Evolutionary conservation across 495 filamentous ascomycete species (phyloP).

Genomic region (Aspergillus steynii): DNA sequence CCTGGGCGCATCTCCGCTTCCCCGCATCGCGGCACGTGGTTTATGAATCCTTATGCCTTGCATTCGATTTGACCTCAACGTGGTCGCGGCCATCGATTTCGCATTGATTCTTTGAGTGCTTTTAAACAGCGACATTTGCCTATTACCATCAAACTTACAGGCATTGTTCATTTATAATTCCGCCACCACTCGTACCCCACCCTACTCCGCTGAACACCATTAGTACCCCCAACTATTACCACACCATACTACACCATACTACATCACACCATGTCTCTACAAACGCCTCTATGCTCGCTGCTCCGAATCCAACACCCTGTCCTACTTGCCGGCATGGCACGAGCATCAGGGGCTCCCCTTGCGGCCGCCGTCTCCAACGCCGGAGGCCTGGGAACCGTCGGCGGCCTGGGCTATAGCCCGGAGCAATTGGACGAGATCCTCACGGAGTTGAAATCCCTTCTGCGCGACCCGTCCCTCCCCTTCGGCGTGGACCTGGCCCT

Average conservation of each 20-base stretch:
- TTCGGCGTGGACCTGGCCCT: slow-evolving; percentile 89
- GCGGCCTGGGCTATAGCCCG: slow-evolving; percentile 84
- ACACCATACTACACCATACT: background rate
- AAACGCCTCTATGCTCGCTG: slow-evolving; percentile 73
- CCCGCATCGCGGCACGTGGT: slow-evolving; percentile 25
- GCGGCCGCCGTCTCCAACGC: slow-evolving; percentile 88
- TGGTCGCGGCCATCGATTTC: too few species aligned
- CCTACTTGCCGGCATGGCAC: slow-evolving; percentile 86
- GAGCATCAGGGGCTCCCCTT: slow-evolving; percentile 71
- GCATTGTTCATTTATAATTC: too few species aligned
- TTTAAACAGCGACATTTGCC: too few species aligned
- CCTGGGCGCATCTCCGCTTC: slow-evolving; percentile 17
- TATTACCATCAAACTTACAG: too few species aligned
- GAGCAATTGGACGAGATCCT: slow-evolving; percentile 75
- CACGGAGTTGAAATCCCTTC: slow-evolving; percentile 73
- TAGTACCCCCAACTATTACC: background rate
- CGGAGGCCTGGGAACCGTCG: slow-evolving; percentile 81
- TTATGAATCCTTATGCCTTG: background rate
- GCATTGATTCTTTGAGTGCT: too few species aligned
- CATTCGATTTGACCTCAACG: too few species aligned
- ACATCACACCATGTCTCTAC: slow-evolving; percentile 50
- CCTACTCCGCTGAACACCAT: background rate
- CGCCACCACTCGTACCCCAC: too few species aligned
- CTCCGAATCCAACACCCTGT: slow-evolving; percentile 80
- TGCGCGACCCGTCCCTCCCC: slow-evolving; percentile 61